Conservation (phyloP, 805 yeast genomes). For the Lachancea nothofagi region DNA sequence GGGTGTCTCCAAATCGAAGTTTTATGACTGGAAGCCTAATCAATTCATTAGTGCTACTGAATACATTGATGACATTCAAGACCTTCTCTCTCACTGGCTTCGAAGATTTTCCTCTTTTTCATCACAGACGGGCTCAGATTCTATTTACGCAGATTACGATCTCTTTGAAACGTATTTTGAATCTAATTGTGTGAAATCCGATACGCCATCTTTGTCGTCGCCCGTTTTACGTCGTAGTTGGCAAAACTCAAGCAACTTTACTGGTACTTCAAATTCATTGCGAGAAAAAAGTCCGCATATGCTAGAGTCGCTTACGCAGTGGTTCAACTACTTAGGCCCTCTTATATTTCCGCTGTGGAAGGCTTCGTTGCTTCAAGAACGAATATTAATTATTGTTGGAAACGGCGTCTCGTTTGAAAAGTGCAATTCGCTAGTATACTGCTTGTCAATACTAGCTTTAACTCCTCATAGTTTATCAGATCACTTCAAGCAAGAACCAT, state of each 20-base stretch:
- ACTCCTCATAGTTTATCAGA: slow-evolving; percentile 11
- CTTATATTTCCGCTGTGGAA: slow-evolving; percentile 33
- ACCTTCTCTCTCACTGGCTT: slow-evolving; percentile 23
- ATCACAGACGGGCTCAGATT: background rate
- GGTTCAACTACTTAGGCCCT: slow-evolving; percentile 31
- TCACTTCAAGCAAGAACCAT: slow-evolving; percentile 9
- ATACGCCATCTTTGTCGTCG: slow-evolving; percentile 11
- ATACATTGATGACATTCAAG: slow-evolving; percentile 19
- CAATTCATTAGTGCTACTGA: slow-evolving; percentile 18
- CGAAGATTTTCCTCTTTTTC: background rate
- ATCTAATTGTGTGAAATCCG: slow-evolving; percentile 10
- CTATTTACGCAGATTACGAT: slow-evolving; percentile 6
- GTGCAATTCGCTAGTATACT: slow-evolving; percentile 26
- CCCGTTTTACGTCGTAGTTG: slow-evolving; percentile 16
- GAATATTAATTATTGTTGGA: slow-evolving; percentile 26
- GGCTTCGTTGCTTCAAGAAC: slow-evolving; percentile 24
- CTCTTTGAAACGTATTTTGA: slow-evolving; percentile 18
- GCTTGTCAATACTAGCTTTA: slow-evolving; percentile 22
- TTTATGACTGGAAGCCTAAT: slow-evolving; percentile 17
- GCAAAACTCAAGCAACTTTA: slow-evolving; percentile 13
- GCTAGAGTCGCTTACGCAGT: slow-evolving; percentile 21
- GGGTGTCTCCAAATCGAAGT: slow-evolving; percentile 7
- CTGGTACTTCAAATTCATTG: slow-evolving; percentile 4
- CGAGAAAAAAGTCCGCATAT: slow-evolving; percentile 14
- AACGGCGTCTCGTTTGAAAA: slow-evolving; percentile 25